phyloP scores from a whole-genome alignment of 2,329 filamentous ascomycete genomes.

The Aspergillus sp. region DNA sequence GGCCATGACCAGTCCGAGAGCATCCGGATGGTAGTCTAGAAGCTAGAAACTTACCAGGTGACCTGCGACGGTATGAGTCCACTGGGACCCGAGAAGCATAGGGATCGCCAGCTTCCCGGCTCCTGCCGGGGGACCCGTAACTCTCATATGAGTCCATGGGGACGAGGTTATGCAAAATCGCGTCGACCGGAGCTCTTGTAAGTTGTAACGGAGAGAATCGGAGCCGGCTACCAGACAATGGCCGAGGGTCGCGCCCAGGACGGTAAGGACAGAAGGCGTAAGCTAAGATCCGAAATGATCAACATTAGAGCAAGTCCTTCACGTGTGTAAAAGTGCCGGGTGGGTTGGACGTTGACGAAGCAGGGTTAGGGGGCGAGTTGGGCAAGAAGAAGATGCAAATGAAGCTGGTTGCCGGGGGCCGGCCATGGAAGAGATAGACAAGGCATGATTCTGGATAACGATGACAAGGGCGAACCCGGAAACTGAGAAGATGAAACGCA shows the following conservation, averaged over 20 bases:
- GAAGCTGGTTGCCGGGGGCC: slow-evolving; percentile 20
- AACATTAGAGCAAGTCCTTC: slow-evolving; percentile 38
- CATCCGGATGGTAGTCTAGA: not conserved
- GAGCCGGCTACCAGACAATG: not conserved
- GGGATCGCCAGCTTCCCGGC: slow-evolving; percentile 44
- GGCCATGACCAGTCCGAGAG: not conserved
- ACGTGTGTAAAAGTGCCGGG: slow-evolving; percentile 22
- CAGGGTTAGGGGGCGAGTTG: slow-evolving; percentile 24
- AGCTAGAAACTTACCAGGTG: slow-evolving; percentile 44
- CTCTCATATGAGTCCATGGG: slow-evolving; percentile 51
- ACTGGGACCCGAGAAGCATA: slow-evolving; percentile 33
- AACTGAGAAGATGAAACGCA: slow-evolving; percentile 21
- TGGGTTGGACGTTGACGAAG: slow-evolving; percentile 25
- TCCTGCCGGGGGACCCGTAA: slow-evolving; percentile 48
- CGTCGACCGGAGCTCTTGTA: not conserved
- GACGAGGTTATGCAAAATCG: not conserved
- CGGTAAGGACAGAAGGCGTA: slow-evolving; percentile 17
- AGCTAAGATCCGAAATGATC: slow-evolving; percentile 42
- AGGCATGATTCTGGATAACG: slow-evolving; percentile 14
- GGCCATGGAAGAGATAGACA: slow-evolving; percentile 19
- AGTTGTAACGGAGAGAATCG: not conserved
- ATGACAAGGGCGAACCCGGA: slow-evolving; percentile 17
- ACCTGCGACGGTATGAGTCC: slow-evolving; percentile 50
- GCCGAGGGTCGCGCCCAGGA: slow-evolving; percentile 6
- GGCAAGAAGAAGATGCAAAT: slow-evolving; percentile 26